A percentile compares a stretch with the other conserved stretches of the same genome.
Conservation (phyloP, 176 grass and related monocot genomes). For the Carex kokanica region DNA sequence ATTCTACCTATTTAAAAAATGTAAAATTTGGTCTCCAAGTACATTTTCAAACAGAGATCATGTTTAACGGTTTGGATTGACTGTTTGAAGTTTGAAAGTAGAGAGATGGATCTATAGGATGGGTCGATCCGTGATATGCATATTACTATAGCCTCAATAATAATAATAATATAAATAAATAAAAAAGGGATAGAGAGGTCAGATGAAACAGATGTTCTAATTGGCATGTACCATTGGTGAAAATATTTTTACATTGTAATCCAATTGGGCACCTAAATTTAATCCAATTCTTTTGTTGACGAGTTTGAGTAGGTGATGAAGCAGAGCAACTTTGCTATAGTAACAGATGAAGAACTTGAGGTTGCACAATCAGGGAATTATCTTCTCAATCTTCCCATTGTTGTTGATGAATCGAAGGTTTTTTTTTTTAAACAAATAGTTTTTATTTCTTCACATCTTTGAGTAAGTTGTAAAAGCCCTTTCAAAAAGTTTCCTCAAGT, state of each 20-base stretch:
- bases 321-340: slow-evolving; percentile 77
- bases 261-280: neutral
- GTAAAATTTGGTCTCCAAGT: too few relatives aligned
- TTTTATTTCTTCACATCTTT: neutral
- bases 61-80: too few relatives aligned
- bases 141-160: neutral
- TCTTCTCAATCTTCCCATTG: slow-evolving; percentile 85
- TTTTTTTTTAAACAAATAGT: slow-evolving; percentile 16
- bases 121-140: too few relatives aligned
- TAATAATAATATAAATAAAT: neutral
- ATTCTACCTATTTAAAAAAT: too few relatives aligned
- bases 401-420: slow-evolving; percentile 95
- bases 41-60: too few relatives aligned
- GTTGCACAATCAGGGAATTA: slow-evolving; percentile 81
- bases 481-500: too few relatives aligned
- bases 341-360: slow-evolving; percentile 85
- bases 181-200: neutral
- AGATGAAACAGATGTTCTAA: neutral
- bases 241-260: slow-evolving; percentile 7
- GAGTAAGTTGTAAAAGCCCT: too few relatives aligned
- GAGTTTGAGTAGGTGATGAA: slow-evolving; percentile 67
- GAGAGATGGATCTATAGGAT: neutral
- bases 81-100: neutral
- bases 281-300: neutral
- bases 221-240: neutral